phyloP scores from a whole-genome alignment of 805 yeast genomes.

The Ogataea paraovalis region DNA sequence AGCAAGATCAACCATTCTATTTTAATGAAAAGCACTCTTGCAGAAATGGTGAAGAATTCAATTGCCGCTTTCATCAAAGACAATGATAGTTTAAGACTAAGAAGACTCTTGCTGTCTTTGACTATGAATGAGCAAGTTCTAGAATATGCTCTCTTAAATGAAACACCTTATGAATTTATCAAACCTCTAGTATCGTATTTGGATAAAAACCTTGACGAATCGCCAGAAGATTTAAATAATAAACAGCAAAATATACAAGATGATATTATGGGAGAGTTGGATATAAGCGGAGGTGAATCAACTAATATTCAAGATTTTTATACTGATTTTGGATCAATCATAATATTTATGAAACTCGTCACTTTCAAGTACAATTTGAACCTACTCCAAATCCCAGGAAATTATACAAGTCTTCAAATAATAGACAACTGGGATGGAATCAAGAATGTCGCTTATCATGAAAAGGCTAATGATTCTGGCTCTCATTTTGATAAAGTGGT shows the following conservation, averaged over 20 bases:
- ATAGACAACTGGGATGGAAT: conserved; percentile 14
- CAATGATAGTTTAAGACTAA: conserved; percentile 40
- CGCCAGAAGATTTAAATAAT: conserved; percentile 22
- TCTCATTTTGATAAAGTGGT: conserved; percentile 30
- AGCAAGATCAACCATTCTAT: conserved; percentile 42
- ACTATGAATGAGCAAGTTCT: conserved; percentile 40
- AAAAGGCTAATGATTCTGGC: conserved; percentile 19
- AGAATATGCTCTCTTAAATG: conserved; percentile 40
- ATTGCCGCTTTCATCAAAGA: conserved; percentile 34
- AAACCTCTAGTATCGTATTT: conserved; percentile 46
- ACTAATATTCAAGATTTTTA: conserved; percentile 57
- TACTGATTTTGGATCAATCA: conserved; percentile 61
- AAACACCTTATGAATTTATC: conserved; percentile 41
- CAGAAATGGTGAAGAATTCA: conserved; percentile 33
- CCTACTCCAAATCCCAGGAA: conserved; percentile 2
- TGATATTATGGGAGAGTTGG: conserved; percentile 23
- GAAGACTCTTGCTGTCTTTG: conserved; percentile 51
- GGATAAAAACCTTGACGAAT: conserved; percentile 36
- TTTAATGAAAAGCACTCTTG: conserved; percentile 37
- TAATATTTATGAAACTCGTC: conserved; percentile 39
- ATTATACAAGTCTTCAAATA: conserved; percentile 5
- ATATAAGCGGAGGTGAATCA: conserved; percentile 51
- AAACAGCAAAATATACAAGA: conserved; percentile 13
- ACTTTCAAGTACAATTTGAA: conserved; percentile 15
- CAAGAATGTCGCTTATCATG: conserved; percentile 7